Evolutionary conservation across 192 early-diverging fungal species (phyloP), one percentile per base, ranked within the genome.

Genomic region (Dispira parvispora): DNA sequence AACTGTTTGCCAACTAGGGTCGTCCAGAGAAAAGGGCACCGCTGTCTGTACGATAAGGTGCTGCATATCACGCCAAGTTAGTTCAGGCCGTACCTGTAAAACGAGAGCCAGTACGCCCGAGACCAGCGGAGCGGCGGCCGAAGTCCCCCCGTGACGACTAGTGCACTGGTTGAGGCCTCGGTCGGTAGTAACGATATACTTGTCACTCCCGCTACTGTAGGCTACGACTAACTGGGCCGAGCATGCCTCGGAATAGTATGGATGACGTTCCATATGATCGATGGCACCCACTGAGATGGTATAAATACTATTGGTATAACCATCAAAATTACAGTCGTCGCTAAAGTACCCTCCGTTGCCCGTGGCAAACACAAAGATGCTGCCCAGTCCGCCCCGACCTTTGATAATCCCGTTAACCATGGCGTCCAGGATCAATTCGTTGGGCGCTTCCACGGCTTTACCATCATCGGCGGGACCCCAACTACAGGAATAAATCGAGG

Each of bases 301-400:
- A 70, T 90, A 98, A 16, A 93, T 89, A 64, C 85, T 88, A 75
- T 98, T 98, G 26, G 92, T 91, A 73, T 95, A 95, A 13, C 92
- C 92, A 66, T 97, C 92, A 76, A 84, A 91, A 71, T 97, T 97
- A 75, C 94, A 98, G 72, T 98, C 93, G 62, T 98, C 94, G 45
- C 78, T 75, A 2, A 54, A 65, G 0, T 72, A 68, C 0, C 88
- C 92, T 25, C 94, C 94, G 61, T 98, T 96, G 42, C 94, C 94
- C 2, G 88, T 84, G 0, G 91, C 94, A 79, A 98, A 98, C 11
- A 98, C 90, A 71, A 78, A 98, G 26, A 98, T 81, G 9, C 87
- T 88, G 8, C 94, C 94, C 47, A 81, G 77, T 11, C 93, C 94
- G 5, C 73, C 68, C 18, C 96, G 77, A 0, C 96, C 94, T 9